A percentile compares a stretch with the other conserved stretches of the same genome.
phyloP scores from a whole-genome alignment of 2,329 filamentous ascomycete species.

The Bisporella sp. region DNA sequence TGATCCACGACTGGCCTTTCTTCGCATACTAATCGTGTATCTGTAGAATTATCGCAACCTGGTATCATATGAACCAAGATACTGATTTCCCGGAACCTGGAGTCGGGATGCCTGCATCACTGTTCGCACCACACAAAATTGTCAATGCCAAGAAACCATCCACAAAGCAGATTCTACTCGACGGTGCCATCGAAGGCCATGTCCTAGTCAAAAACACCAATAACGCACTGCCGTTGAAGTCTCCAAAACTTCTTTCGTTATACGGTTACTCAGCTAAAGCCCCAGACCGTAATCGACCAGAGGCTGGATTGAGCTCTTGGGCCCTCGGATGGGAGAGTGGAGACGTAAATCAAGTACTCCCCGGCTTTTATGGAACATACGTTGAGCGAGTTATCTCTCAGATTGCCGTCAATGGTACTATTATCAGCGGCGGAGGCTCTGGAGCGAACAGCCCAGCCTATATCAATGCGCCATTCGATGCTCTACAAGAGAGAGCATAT shows the following conservation, averaged over 20 bases:
- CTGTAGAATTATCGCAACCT: constrained; percentile 4
- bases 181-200: constrained; percentile 57
- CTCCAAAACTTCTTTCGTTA: constrained; percentile 44
- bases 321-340: not conserved
- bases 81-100: not conserved
- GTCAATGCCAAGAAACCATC: not conserved
- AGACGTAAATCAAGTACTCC: constrained; percentile 1
- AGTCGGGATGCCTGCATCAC: not conserved
- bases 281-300: constrained; percentile 1
- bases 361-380: not conserved
- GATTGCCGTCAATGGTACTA: constrained; percentile 40
- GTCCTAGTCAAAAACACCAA: constrained; percentile 55
- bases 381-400: constrained; percentile 10
- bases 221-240: constrained; percentile 41
- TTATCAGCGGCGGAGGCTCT: constrained; percentile 31
- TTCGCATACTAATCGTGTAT: not conserved
- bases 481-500: constrained; percentile 42
- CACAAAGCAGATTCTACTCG: constrained; percentile 33
- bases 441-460: constrained; percentile 41
- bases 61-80: not conserved
- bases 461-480: constrained; percentile 47
- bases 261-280: constrained; percentile 52
- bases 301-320: not conserved
- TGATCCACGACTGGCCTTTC: too few species aligned
- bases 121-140: not conserved